Conservation (phyloP, 1,284 basidiomycete species). For the Rhodotorula sp. region DNA sequence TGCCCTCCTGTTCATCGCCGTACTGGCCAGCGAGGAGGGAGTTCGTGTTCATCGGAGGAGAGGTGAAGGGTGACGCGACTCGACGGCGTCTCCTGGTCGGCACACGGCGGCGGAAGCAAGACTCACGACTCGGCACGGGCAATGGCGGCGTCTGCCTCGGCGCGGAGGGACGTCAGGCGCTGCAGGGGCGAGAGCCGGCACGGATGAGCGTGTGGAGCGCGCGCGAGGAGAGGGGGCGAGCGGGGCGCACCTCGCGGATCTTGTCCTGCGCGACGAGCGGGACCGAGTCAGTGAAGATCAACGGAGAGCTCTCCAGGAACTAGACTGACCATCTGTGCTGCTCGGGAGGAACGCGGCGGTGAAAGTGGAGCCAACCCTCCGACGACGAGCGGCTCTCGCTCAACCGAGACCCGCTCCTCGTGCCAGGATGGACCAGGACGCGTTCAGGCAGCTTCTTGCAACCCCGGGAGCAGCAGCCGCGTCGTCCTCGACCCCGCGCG, state of each 20-base stretch:
- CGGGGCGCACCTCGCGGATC: conserved; percentile 58
- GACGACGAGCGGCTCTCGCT: not conserved
- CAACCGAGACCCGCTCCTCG: not conserved
- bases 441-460: conserved; percentile 26
- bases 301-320: not conserved
- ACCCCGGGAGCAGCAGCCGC: not conserved
- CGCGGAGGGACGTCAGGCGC: conserved; percentile 67
- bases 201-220: not conserved
- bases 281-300: not conserved
- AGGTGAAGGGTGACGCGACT: not conserved
- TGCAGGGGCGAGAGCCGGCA: conserved; percentile 39
- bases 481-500: not conserved
- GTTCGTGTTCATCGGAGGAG: too few relatives aligned
- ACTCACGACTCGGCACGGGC: conserved; percentile 67
- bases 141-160: conserved; percentile 81
- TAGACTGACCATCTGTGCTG: not conserved
- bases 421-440: conserved; percentile 29
- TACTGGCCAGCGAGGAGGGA: not conserved
- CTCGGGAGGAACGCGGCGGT: not conserved
- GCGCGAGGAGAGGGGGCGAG: not conserved
- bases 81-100: too few relatives aligned
- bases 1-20: not conserved
- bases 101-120: not conserved
- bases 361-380: not conserved
- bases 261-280: conserved; percentile 52